A percentile compares a stretch with the other conserved stretches of the same genome.
Evolutionary conservation across 352 stramenopile genomes (phyloP).

Genomic region (Pythium insidiosum): DNA sequence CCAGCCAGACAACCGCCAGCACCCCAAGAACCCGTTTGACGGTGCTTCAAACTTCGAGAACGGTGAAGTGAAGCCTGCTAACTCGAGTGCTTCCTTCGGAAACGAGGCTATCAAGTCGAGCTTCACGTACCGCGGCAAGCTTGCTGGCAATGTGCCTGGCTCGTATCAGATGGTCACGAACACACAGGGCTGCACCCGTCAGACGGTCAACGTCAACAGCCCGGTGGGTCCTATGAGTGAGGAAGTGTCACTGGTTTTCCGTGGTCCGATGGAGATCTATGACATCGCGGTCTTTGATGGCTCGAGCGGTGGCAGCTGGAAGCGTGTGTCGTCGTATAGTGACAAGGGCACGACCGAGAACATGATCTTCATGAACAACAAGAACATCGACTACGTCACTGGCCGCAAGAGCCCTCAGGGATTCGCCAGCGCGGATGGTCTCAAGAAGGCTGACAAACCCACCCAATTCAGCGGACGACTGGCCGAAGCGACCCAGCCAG

Average conservation of each 20-base stretch:
- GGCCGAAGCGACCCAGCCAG: constrained; percentile 37
- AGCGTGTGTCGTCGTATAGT: constrained; percentile 44
- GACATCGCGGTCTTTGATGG: constrained; percentile 52
- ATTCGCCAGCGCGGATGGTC: constrained; percentile 36
- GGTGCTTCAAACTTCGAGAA: not conserved
- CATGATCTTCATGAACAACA: constrained; percentile 74
- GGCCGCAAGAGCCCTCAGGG: constrained; percentile 36
- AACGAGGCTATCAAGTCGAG: constrained; percentile 21
- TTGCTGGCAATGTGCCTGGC: constrained; percentile 39
- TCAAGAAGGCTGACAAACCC: constrained; percentile 10
- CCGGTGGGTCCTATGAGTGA: constrained; percentile 51
- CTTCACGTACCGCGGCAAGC: constrained; percentile 39
- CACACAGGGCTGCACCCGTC: constrained; percentile 24
- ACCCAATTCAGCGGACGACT: constrained; percentile 38
- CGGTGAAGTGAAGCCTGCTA: not conserved
- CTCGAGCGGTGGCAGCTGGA: constrained; percentile 20
- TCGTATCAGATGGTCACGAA: constrained; percentile 45
- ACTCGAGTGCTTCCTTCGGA: constrained; percentile 10
- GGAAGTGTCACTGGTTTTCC: constrained; percentile 55
- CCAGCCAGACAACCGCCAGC: too few relatives aligned
- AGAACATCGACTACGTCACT: constrained; percentile 55
- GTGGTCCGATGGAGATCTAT: constrained; percentile 45
- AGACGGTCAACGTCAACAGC: constrained; percentile 30
- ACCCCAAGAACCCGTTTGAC: too few relatives aligned
- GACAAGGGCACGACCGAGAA: constrained; percentile 27